Percentiles rank a stretch among this genome's conserved stretches.
phyloP scores from a whole-genome alignment of 2,329 filamentous ascomycete species.

The Dichotomopilus funicola region DNA sequence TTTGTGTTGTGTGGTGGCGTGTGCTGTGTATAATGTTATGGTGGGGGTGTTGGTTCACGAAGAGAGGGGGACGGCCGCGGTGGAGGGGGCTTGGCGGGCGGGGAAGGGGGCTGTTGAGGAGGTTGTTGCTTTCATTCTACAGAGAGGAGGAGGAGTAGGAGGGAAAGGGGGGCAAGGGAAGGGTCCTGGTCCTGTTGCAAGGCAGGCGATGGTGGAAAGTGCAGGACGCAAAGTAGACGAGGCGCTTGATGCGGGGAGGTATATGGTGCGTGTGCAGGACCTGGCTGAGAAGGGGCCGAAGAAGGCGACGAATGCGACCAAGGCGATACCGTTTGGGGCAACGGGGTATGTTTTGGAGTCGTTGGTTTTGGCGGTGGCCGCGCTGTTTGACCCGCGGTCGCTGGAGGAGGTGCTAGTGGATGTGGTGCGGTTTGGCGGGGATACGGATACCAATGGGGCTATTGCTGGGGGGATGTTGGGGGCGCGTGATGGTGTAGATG shows the following conservation, averaged over 20 bases:
- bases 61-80: conserved; percentile 16
- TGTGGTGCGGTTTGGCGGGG: conserved; percentile 38
- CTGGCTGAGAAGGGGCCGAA: conserved; percentile 31
- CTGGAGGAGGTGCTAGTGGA: conserved; percentile 41
- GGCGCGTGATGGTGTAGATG: conserved; percentile 37
- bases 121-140: background rate
- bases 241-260: conserved; percentile 27
- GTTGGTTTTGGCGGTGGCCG: conserved; percentile 35
- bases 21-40: conserved; percentile 37
- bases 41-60: conserved; percentile 30
- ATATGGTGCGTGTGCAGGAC: conserved; percentile 19
- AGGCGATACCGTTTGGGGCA: conserved; percentile 26
- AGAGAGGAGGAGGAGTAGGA: background rate
- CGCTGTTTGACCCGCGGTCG: conserved; percentile 34
- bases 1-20: conserved; percentile 22
- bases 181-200: background rate
- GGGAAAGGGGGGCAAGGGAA: too few relatives aligned
- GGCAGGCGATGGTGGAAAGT: conserved; percentile 1
- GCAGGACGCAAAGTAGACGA: conserved; percentile 18
- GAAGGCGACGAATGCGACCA: conserved; percentile 26
- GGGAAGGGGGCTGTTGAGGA: conserved; percentile 17
- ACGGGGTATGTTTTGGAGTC: conserved; percentile 40
- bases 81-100: conserved; percentile 26
- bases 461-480: conserved; percentile 41
- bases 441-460: conserved; percentile 43